Evolutionary conservation across 148 eudicot species (phyloP).

Genomic region (Chenopodium quinoa): DNA sequence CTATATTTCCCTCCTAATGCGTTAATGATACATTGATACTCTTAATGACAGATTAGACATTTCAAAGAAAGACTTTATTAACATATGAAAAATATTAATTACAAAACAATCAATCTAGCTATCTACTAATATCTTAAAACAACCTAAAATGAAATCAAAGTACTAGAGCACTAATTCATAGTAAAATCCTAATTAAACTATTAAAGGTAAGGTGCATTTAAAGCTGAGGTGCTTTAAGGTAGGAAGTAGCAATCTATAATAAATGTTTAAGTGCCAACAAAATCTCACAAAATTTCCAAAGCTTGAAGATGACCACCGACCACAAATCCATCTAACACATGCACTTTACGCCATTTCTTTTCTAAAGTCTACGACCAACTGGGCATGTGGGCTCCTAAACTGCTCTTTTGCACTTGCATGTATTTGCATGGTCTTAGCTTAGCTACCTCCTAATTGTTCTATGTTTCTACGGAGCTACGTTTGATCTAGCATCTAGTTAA

Average conservation of each 20-base stretch:
- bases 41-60: no score
- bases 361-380: conserved; percentile 13
- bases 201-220: neutral
- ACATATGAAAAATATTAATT: no score
- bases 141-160: no score
- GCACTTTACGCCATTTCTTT: neutral
- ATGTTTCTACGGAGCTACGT: no score
- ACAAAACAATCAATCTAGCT: no score
- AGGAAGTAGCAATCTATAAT: neutral
- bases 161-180: neutral
- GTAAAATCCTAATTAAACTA: neutral
- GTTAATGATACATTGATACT: no score
- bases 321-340: neutral
- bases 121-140: no score
- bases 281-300: neutral
- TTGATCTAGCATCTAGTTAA: no score
- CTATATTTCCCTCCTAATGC: no score
- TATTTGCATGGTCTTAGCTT: neutral
- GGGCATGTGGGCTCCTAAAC: conserved; percentile 4
- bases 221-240: neutral
- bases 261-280: conserved; percentile 8
- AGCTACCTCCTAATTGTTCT: no score
- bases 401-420: neutral
- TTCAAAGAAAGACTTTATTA: no score
- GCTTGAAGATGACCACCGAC: conserved; percentile 6